Evolutionary conservation across 192 early-diverging fungal genomes (phyloP).

Genomic region (Diversispora epigaea): DNA sequence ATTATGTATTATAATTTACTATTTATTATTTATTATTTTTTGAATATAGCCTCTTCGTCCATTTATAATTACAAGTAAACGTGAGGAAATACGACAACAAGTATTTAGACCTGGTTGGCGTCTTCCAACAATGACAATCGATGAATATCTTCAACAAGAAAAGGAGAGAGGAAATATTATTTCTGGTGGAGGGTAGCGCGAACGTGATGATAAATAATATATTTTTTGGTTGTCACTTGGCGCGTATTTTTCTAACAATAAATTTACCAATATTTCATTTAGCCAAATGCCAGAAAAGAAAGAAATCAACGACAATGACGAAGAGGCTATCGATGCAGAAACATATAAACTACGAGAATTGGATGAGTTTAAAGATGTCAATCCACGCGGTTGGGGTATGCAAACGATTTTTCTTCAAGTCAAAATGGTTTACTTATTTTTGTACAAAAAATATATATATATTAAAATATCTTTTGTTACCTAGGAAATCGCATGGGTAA

Average conservation of each 20-base stretch:
- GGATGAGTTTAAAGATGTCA: constrained; percentile 89
- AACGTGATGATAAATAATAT: not conserved
- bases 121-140: constrained; percentile 95
- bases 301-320: constrained; percentile 76
- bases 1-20: constrained; percentile 12
- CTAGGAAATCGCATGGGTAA: constrained; percentile 30
- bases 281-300: constrained; percentile 72
- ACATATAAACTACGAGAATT: constrained; percentile 80
- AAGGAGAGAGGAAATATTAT: constrained; percentile 86
- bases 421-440: no score
- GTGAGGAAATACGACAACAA: constrained; percentile 68
- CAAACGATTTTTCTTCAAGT: no score
- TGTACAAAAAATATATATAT: not conserved
- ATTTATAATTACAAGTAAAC: constrained; percentile 82
- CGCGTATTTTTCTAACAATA: constrained; percentile 24
- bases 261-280: not conserved
- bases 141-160: constrained; percentile 90
- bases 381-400: constrained; percentile 73
- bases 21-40: constrained; percentile 32
- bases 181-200: constrained; percentile 72
- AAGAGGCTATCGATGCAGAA: constrained; percentile 79
- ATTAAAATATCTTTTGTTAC: not conserved
- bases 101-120: constrained; percentile 86
- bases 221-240: not conserved
- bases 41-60: constrained; percentile 66